A percentile compares a stretch with the other conserved stretches of the same genome.
phyloP scores from a whole-genome alignment of 208 protist genomes.

The Lotmaria passim region DNA sequence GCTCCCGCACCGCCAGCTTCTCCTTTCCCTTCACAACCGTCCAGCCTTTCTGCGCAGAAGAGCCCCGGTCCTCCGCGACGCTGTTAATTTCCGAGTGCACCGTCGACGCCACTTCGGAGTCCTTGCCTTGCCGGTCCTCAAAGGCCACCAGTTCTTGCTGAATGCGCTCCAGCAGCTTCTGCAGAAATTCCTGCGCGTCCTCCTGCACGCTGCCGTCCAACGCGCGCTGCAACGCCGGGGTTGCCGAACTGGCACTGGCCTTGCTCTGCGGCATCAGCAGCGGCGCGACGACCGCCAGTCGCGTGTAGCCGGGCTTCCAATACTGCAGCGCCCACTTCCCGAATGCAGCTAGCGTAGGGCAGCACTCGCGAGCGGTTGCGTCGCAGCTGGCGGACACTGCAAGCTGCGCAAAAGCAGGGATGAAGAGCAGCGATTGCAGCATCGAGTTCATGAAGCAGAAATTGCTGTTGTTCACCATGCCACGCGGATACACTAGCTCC shows the following conservation, averaged over 20 bases:
- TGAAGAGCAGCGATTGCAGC: slow-evolving; percentile 68
- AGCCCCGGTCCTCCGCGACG: background rate
- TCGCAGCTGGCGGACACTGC: slow-evolving; percentile 46
- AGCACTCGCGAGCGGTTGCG: slow-evolving; percentile 23
- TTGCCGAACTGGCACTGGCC: background rate
- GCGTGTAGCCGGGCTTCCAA: slow-evolving; percentile 55
- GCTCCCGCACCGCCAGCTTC: slow-evolving; percentile 55
- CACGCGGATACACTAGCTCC: slow-evolving; percentile 51
- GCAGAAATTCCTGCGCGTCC: slow-evolving; percentile 88
- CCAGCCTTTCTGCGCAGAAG: slow-evolving; percentile 54
- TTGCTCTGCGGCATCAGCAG: slow-evolving; percentile 2
- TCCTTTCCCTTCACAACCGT: slow-evolving; percentile 67
- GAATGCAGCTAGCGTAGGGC: slow-evolving; percentile 51
- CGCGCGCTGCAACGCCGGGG: slow-evolving; percentile 1
- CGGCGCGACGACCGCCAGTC: slow-evolving; percentile 22
- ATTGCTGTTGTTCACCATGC: slow-evolving; percentile 80
- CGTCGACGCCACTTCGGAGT: slow-evolving; percentile 10
- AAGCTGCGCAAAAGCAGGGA: slow-evolving; percentile 76
- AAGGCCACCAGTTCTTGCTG: slow-evolving; percentile 55
- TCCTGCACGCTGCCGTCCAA: slow-evolving; percentile 74
- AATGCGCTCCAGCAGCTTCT: slow-evolving; percentile 67
- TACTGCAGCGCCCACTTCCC: slow-evolving; percentile 80
- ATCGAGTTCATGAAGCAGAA: slow-evolving; percentile 90
- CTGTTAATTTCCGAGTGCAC: background rate
- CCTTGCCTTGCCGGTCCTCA: slow-evolving; percentile 16